Percentiles rank a stretch among this genome's conserved stretches.
Conservation (phyloP, 768 basidiomycete genomes). For the Exidia glandulosa region DNA sequence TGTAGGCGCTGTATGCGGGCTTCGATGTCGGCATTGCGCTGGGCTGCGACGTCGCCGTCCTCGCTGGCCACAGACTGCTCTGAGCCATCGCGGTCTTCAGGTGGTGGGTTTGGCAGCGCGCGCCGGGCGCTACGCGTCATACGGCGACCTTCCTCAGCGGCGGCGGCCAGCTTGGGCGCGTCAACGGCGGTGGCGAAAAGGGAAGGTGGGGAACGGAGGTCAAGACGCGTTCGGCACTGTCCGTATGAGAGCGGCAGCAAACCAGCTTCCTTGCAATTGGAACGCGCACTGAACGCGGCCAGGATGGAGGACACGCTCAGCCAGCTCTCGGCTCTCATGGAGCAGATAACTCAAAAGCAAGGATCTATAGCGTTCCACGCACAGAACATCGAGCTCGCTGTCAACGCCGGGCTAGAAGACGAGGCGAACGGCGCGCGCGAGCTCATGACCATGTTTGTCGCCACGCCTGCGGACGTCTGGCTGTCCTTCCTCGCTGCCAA, state of each 20-base stretch:
- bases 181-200: no score
- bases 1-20: background rate
- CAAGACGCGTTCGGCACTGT: no score
- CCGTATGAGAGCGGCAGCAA: no score
- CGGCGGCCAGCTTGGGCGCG: background rate
- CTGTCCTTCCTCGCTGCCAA: constrained; percentile 50
- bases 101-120: background rate
- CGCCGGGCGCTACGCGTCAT: background rate
- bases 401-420: constrained; percentile 43
- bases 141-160: background rate
- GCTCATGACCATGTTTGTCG: constrained; percentile 51
- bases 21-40: background rate
- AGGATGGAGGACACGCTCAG: constrained; percentile 24
- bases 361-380: constrained; percentile 52
- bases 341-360: constrained; percentile 23
- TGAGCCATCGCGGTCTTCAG: background rate
- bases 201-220: no score
- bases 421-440: constrained; percentile 55
- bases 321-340: constrained; percentile 31
- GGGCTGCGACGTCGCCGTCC: background rate
- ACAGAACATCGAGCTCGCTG: constrained; percentile 54
- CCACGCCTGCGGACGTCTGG: constrained; percentile 66
- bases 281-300: no score
- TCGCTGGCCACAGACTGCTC: background rate
- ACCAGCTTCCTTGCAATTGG: no score